Conservation (phyloP, 2,329 filamentous ascomycete species). For the Cordyceps javanica region DNA sequence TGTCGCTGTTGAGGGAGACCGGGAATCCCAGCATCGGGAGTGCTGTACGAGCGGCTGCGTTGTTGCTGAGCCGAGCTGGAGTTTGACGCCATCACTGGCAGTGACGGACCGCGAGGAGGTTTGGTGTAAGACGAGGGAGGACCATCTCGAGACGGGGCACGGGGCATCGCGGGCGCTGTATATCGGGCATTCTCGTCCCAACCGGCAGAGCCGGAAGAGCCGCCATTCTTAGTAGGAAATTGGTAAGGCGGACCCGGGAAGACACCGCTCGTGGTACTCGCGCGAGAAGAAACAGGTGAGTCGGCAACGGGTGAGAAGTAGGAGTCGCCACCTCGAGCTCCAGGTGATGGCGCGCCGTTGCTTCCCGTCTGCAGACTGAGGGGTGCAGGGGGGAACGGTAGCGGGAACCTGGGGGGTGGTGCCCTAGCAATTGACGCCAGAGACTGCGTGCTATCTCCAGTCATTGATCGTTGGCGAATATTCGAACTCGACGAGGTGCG, state of each 20-base stretch:
- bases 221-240: constrained; percentile 61
- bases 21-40: constrained; percentile 80
- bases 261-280: constrained; percentile 68
- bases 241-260: constrained; percentile 53
- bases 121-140: constrained; percentile 62
- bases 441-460: constrained; percentile 60
- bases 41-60: constrained; percentile 85
- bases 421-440: constrained; percentile 51
- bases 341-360: constrained; percentile 49
- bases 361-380: constrained; percentile 64
- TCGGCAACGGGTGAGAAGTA: constrained; percentile 90
- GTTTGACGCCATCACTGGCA: constrained; percentile 61
- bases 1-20: constrained; percentile 52
- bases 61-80: constrained; percentile 57
- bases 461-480: constrained; percentile 69
- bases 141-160: constrained; percentile 73
- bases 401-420: constrained; percentile 66
- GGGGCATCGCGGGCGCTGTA: constrained; percentile 80
- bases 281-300: constrained; percentile 68
- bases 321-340: constrained; percentile 62
- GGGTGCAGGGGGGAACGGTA: constrained; percentile 48
- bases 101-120: constrained; percentile 68
- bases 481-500: constrained; percentile 61
- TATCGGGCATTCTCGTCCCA: constrained; percentile 78
- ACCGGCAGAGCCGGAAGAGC: constrained; percentile 57